Evolutionary conservation across 495 filamentous ascomycete species (phyloP), one percentile per base, ranked within the genome.

Genomic region (Schizothecium vesticola): DNA sequence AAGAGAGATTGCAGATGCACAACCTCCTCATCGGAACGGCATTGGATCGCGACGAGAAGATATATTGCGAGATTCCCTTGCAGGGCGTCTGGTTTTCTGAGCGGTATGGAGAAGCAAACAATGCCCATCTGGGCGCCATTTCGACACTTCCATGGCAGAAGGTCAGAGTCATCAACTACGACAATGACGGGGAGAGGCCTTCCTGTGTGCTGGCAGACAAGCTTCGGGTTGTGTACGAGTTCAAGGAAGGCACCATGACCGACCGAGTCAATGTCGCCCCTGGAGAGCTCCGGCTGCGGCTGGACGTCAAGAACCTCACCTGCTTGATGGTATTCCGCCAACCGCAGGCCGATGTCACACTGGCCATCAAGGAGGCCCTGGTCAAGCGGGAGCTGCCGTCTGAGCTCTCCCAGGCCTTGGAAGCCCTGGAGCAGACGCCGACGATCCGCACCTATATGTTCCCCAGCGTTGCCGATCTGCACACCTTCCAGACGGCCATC

Each of bases 261-360:
- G 91, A 94, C 77, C 85, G 90, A 22, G 81, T 94, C 67, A 91
- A 92, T 69, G 80, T 91, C n/a, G 88, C 84, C n/a, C 88, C 89
- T 66, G 91, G 91, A 11, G 89, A 92, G 72, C 73, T 94, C 66
- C 88, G 85, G 74, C 72, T 93, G 26, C 78, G 76, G 31, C 79
- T 92, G 24, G 86, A 89, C 67, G 83, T 87, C 63, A 82, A 81
- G 56, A 83, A 86, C 64, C 81, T 85, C 16, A 87, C 84, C 33
- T 86, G 86, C 62, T 78, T 92, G 67, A 88, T 85, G 67, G 71
- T 93, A 56, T 83, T 87, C 56, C 86, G 90, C 59, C 84, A 86
- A 21, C 82, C 83, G 4, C 90, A 93, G 75, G 77, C 84, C 59
- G 90, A 92, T 73, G 73, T 90, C 75, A 92, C 90, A 1, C 77